A percentile compares a stretch with the other conserved stretches of the same genome.
Conservation (phyloP, 805 yeast species). For the Nakazawaea ambrosiae region DNA sequence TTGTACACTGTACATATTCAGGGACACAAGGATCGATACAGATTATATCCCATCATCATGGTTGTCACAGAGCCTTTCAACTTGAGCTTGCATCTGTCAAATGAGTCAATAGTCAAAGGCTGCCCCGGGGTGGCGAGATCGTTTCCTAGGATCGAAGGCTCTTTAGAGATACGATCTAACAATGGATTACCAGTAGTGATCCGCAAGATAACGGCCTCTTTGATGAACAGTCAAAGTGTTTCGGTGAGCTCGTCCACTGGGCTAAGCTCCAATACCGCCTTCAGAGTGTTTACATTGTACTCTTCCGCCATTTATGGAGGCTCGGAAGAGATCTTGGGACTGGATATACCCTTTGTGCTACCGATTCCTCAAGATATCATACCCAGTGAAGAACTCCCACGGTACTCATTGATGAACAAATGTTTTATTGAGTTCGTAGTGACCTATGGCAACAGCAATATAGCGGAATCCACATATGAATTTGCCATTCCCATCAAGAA, state of each 20-base stretch:
- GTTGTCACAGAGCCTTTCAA: not conserved
- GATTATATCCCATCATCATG: too few relatives aligned
- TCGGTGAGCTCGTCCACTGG: constrained; percentile 28
- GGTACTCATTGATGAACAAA: constrained; percentile 6
- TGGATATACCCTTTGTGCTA: constrained; percentile 54
- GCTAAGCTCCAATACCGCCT: constrained; percentile 27
- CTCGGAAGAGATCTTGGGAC: constrained; percentile 39
- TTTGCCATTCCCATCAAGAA: constrained; percentile 50
- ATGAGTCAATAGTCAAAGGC: constrained; percentile 48
- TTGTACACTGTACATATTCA: too few relatives aligned
- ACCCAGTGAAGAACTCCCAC: constrained; percentile 36
- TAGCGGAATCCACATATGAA: constrained; percentile 16
- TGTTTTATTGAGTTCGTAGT: not conserved
- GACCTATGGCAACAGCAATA: constrained; percentile 5
- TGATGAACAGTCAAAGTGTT: constrained; percentile 45
- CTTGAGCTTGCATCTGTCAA: constrained; percentile 20
- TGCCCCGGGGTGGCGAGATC: constrained; percentile 65
- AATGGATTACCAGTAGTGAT: constrained; percentile 39
- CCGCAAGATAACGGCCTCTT: constrained; percentile 38
- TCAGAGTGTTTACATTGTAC: constrained; percentile 27
- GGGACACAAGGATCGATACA: too few relatives aligned
- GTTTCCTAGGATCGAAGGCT: constrained; percentile 52
- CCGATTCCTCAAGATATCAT: constrained; percentile 47
- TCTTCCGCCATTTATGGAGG: constrained; percentile 29
- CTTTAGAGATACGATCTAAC: constrained; percentile 45